Conservation (phyloP, 2,329 filamentous ascomycete genomes). For the Microcera coccophila region DNA sequence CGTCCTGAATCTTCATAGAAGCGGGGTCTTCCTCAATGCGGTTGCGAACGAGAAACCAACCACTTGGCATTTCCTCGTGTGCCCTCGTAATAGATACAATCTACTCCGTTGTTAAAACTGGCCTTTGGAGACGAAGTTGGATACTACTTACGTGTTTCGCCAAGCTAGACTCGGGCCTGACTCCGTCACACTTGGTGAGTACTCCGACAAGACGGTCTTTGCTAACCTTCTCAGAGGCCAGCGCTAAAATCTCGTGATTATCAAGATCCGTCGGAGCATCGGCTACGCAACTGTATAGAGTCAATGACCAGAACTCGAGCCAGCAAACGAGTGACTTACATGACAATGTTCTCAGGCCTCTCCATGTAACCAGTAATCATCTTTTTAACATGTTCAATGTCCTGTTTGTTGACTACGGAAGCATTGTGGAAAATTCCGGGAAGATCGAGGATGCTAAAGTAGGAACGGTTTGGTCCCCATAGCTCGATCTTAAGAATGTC, state of each 20-base stretch:
- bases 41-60: slow-evolving; percentile 38
- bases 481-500: slow-evolving; percentile 37
- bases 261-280: slow-evolving; percentile 31
- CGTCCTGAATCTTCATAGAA: slow-evolving; percentile 23
- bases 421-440: slow-evolving; percentile 31
- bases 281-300: slow-evolving; percentile 29
- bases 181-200: slow-evolving; percentile 37
- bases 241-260: slow-evolving; percentile 28
- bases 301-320: not conserved
- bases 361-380: slow-evolving; percentile 37
- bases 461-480: slow-evolving; percentile 32
- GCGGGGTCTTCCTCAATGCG: slow-evolving; percentile 21
- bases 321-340: slow-evolving; percentile 25
- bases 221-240: slow-evolving; percentile 27
- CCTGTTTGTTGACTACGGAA: slow-evolving; percentile 25
- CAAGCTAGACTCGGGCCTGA: slow-evolving; percentile 9
- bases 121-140: too few species aligned
- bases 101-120: too few species aligned
- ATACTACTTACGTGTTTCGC: slow-evolving; percentile 8
- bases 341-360: slow-evolving; percentile 35
- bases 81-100: slow-evolving; percentile 12
- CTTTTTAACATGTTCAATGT: slow-evolving; percentile 26
- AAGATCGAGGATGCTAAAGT: slow-evolving; percentile 38
- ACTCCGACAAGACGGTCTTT: slow-evolving; percentile 33
- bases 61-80: slow-evolving; percentile 5